Evolutionary conservation across 768 basidiomycete species (phyloP).

Genomic region (Serpula lacrymans): DNA sequence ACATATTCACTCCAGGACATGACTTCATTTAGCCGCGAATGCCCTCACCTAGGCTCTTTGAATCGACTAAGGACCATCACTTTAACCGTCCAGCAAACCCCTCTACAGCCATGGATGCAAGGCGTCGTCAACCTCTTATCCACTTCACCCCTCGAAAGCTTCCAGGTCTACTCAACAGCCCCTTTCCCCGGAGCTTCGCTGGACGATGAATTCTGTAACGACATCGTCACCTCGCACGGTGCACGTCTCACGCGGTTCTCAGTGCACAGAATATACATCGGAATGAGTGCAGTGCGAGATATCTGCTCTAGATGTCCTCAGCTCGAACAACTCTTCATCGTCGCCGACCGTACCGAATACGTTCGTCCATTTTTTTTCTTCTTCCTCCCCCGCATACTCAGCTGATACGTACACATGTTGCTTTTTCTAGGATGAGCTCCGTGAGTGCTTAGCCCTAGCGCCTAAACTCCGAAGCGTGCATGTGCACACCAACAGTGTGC

Average conservation of each 20-base stretch:
- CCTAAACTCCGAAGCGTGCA: slow-evolving; percentile 54
- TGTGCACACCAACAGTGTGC: slow-evolving; percentile 39
- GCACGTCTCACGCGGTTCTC: slow-evolving; percentile 53
- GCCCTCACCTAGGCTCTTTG: slow-evolving; percentile 34
- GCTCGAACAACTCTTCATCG: slow-evolving; percentile 65
- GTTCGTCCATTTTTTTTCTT: too few species aligned
- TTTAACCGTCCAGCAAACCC: slow-evolving; percentile 42
- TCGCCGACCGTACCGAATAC: slow-evolving; percentile 36
- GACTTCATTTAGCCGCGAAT: slow-evolving; percentile 38
- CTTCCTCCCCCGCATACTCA: too few species aligned
- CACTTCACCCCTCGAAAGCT: slow-evolving; percentile 47
- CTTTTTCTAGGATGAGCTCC: slow-evolving; percentile 36
- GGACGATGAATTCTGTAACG: slow-evolving; percentile 47
- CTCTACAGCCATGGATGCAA: slow-evolving; percentile 42
- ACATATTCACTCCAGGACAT: slow-evolving; percentile 45
- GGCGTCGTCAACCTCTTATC: slow-evolving; percentile 42
- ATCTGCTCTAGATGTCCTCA: slow-evolving; percentile 53
- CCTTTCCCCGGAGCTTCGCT: slow-evolving; percentile 36
- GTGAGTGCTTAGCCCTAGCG: slow-evolving; percentile 41
- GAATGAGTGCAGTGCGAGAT: slow-evolving; percentile 42
- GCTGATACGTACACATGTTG: background rate
- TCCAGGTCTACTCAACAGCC: slow-evolving; percentile 61
- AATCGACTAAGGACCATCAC: slow-evolving; percentile 53
- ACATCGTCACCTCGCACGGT: slow-evolving; percentile 49
- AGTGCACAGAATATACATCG: slow-evolving; percentile 60